Evolutionary conservation across 2,329 filamentous ascomycete genomes (phyloP).

Genomic region (Neonectria punicea): DNA sequence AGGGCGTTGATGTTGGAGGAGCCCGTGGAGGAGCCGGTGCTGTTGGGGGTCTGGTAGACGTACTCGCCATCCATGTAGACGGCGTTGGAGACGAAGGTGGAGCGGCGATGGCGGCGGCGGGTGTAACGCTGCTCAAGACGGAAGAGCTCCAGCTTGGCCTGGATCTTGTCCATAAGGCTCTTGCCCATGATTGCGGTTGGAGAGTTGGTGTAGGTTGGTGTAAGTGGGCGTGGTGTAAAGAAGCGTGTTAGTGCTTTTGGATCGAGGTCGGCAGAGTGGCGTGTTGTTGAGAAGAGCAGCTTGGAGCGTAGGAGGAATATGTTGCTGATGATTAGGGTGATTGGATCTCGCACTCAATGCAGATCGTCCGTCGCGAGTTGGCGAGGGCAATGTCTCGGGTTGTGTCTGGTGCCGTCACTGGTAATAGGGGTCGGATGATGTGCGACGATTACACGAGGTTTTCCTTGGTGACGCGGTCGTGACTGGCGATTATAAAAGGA

Average conservation of each 20-base stretch:
- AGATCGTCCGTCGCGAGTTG: conserved; percentile 10
- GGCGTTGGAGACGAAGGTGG: conserved; percentile 87
- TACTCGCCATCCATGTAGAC: conserved; percentile 97
- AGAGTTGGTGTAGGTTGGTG: background rate
- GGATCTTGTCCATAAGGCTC: conserved; percentile 68
- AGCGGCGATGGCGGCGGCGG: conserved; percentile 84
- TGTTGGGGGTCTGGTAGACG: conserved; percentile 76
- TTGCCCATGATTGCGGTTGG: conserved; percentile 55
- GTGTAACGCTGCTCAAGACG: conserved; percentile 96
- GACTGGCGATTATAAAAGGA: conserved; percentile 36
- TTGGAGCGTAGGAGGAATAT: conserved; percentile 9
- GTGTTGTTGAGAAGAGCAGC: conserved; percentile 31
- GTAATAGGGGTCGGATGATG: conserved; percentile 29
- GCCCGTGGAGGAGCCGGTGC: conserved; percentile 66
- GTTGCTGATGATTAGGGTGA: conserved; percentile 31
- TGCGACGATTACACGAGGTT: background rate
- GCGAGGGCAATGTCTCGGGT: conserved; percentile 17
- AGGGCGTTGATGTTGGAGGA: conserved; percentile 53
- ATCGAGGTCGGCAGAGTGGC: conserved; percentile 25
- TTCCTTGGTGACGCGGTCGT: conserved; percentile 3
- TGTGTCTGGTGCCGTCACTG: conserved; percentile 12
- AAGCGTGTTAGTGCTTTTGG: conserved; percentile 17
- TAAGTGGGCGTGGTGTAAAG: background rate
- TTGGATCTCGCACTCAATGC: conserved; percentile 38
- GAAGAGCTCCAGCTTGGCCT: conserved; percentile 86